A percentile compares a stretch with the other conserved stretches of the same genome.
Conservation (phyloP, 2,329 filamentous ascomycete species). For the Claviceps sp. region DNA sequence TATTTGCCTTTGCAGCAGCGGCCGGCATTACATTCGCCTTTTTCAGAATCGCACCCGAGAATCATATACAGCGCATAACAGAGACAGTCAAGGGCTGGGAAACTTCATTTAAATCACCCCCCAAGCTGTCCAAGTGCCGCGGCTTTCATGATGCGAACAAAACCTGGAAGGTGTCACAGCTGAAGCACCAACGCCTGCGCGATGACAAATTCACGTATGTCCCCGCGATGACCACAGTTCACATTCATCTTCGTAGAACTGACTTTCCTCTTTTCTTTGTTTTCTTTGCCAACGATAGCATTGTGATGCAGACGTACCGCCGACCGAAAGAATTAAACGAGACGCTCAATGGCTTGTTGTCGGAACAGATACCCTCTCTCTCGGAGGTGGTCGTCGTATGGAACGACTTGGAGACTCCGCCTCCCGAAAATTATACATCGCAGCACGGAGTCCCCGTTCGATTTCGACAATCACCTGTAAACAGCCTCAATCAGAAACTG, state of each 20-base stretch:
- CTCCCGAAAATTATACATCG: slow-evolving; percentile 17
- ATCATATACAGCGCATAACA: slow-evolving; percentile 1
- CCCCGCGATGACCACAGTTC: background rate
- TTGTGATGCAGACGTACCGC: slow-evolving; percentile 23
- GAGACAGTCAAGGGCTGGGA: background rate
- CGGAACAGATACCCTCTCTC: slow-evolving; percentile 21
- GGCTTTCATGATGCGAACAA: slow-evolving; percentile 3
- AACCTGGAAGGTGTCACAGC: slow-evolving; percentile 11
- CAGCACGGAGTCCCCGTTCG: slow-evolving; percentile 19
- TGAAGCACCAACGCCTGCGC: slow-evolving; percentile 13
- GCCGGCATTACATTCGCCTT: slow-evolving; percentile 1
- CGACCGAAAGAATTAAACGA: slow-evolving; percentile 22
- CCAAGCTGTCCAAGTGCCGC: background rate
- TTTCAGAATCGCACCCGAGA: slow-evolving; percentile 1
- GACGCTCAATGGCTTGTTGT: slow-evolving; percentile 17
- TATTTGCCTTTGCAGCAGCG: slow-evolving; percentile 1
- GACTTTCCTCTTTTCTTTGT: background rate
- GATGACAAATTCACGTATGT: slow-evolving; percentile 21
- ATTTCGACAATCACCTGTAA: slow-evolving; percentile 18
- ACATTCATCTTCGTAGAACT: no score
- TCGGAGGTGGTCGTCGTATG: slow-evolving; percentile 25
- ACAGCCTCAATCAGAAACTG: slow-evolving; percentile 26
- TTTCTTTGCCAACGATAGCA: slow-evolving; percentile 12
- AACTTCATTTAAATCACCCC: background rate
- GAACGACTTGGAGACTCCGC: slow-evolving; percentile 19